These are phyloP conservation scores for Schizophyllum amplum DNA, from an alignment of 1,284 basidiomycete genomes.

Conservation along the genomic window DNA sequence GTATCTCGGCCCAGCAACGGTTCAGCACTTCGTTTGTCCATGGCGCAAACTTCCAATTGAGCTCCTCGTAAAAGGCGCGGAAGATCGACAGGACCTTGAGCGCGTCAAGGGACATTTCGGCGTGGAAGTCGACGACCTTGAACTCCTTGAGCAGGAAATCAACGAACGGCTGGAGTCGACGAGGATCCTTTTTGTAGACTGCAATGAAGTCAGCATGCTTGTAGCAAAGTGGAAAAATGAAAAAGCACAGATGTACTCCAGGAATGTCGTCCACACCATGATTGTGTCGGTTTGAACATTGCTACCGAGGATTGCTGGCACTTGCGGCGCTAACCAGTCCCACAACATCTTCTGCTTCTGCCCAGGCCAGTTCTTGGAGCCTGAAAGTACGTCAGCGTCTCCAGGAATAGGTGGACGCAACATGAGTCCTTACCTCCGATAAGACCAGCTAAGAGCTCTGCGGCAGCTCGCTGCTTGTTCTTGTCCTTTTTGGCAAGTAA, in stretches of 20 bases:
- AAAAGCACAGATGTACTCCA: slow-evolving; percentile 41
- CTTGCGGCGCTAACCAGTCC: slow-evolving; percentile 72
- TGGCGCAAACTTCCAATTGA: slow-evolving; percentile 74
- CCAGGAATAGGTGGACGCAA: no score
- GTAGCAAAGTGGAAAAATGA: not conserved
- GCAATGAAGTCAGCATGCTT: slow-evolving; percentile 55
- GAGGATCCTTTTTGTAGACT: slow-evolving; percentile 77
- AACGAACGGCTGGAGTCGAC: slow-evolving; percentile 73
- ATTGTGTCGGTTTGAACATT: slow-evolving; percentile 63
- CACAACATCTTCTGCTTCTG: slow-evolving; percentile 65
- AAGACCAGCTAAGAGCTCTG: slow-evolving; percentile 80
- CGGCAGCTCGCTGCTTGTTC: slow-evolving; percentile 84
- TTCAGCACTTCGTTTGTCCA: slow-evolving; percentile 67
- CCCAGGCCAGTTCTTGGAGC: slow-evolving; percentile 84
- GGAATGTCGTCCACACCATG: slow-evolving; percentile 60
- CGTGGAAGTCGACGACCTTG: slow-evolving; percentile 59
- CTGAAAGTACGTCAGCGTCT: no score
- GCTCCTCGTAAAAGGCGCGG: slow-evolving; percentile 60
- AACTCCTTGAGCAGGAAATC: slow-evolving; percentile 65
- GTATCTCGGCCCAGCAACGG: slow-evolving; percentile 64
- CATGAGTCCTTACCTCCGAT: no score
- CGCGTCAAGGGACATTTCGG: slow-evolving; percentile 69
- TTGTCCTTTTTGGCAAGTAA: slow-evolving; percentile 53
- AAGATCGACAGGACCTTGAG: slow-evolving; percentile 55
- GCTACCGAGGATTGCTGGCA: slow-evolving; percentile 59